phyloP scores from a whole-genome alignment of 805 yeast species.

The Ogataea neopini region DNA sequence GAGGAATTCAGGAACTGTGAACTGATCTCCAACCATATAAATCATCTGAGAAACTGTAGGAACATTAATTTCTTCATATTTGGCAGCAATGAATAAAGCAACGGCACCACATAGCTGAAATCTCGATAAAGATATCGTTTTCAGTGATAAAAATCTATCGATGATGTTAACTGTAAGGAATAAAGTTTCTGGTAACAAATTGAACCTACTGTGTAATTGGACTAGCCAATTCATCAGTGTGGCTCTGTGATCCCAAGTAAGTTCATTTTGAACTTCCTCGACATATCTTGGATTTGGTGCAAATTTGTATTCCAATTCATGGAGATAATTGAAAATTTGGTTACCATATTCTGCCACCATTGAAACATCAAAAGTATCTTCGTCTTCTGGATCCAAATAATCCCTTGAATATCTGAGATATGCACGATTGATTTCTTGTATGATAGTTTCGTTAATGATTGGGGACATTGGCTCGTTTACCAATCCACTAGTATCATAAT shows the following conservation, averaged over 20 bases:
- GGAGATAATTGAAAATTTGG: conserved; percentile 80
- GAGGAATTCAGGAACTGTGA: conserved; percentile 71
- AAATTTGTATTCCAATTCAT: conserved; percentile 67
- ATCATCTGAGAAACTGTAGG: conserved; percentile 88
- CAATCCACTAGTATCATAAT: conserved; percentile 25
- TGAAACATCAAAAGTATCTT: conserved; percentile 79
- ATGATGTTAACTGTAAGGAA: conserved; percentile 79
- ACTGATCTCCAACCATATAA: conserved; percentile 82
- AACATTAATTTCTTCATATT: conserved; percentile 86
- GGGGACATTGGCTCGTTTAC: conserved; percentile 59
- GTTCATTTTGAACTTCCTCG: conserved; percentile 73
- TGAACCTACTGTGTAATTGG: conserved; percentile 80
- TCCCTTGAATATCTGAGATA: conserved; percentile 51
- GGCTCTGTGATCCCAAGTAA: conserved; percentile 71
- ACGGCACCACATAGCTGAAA: conserved; percentile 96
- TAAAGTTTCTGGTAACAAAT: conserved; percentile 82
- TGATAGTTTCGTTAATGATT: conserved; percentile 47
- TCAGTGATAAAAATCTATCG: conserved; percentile 77
- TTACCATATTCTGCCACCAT: conserved; percentile 93
- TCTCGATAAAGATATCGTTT: conserved; percentile 74
- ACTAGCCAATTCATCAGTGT: conserved; percentile 89
- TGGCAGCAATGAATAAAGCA: conserved; percentile 85
- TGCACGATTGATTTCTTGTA: conserved; percentile 51
- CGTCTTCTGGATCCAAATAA: conserved; percentile 69
- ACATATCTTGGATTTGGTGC: conserved; percentile 75